phyloP scores from a whole-genome alignment of 805 yeast genomes.

The Pichia occidentalis region DNA sequence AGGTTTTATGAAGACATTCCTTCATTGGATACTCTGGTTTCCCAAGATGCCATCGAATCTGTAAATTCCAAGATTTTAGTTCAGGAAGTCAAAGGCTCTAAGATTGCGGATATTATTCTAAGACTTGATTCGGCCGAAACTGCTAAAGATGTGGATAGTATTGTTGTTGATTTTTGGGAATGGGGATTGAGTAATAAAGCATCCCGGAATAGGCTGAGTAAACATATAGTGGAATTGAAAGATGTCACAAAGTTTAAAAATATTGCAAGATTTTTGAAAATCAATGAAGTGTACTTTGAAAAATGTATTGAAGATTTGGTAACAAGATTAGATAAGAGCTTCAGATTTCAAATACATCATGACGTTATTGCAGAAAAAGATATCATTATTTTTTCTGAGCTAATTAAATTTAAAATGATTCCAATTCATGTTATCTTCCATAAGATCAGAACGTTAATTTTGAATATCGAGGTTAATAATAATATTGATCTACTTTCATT shows the following conservation, averaged over 20 bases:
- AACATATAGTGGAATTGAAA: slow-evolving; percentile 45
- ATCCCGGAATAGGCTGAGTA: slow-evolving; percentile 52
- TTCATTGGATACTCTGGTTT: slow-evolving; percentile 30
- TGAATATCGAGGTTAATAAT: slow-evolving; percentile 43
- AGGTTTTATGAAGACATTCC: slow-evolving; percentile 59
- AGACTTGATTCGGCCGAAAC: slow-evolving; percentile 33
- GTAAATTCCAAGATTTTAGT: slow-evolving; percentile 6
- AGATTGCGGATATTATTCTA: slow-evolving; percentile 13
- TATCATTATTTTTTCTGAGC: slow-evolving; percentile 61
- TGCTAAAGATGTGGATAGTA: slow-evolving; percentile 44
- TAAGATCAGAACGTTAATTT: slow-evolving; percentile 55
- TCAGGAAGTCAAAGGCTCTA: slow-evolving; percentile 13
- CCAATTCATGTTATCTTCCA: slow-evolving; percentile 71
- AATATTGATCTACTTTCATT: slow-evolving; percentile 64
- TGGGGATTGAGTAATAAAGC: slow-evolving; percentile 63
- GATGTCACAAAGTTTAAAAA: slow-evolving; percentile 41
- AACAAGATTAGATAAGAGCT: slow-evolving; percentile 48
- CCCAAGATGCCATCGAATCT: slow-evolving; percentile 20
- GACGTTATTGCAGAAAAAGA: slow-evolving; percentile 46
- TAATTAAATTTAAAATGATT: slow-evolving; percentile 67
- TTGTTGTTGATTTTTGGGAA: slow-evolving; percentile 43
- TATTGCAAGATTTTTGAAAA: slow-evolving; percentile 65
- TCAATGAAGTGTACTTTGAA: slow-evolving; percentile 42
- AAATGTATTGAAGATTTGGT: slow-evolving; percentile 49
- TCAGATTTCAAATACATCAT: slow-evolving; percentile 54